Percentiles rank a stretch among this genome's conserved stretches.
Evolutionary conservation across 495 filamentous ascomycete genomes (phyloP).

Genomic region (Baudoinia panamericana): DNA sequence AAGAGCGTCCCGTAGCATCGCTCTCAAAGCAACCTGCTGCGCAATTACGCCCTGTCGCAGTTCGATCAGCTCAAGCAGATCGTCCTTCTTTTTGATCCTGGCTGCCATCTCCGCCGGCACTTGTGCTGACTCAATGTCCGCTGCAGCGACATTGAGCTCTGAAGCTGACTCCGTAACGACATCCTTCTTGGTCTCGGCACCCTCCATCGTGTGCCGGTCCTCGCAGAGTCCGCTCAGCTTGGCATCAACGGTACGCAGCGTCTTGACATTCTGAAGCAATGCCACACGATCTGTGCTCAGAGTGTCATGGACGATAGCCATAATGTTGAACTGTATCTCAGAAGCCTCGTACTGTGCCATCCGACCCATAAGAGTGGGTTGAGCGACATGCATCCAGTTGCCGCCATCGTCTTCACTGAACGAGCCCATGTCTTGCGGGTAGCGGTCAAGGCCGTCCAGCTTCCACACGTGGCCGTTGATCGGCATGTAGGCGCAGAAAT

Average conservation of each 20-base stretch:
- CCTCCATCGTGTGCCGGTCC: slow-evolving; percentile 23
- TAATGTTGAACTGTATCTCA: slow-evolving; percentile 45
- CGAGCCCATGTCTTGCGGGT: slow-evolving; percentile 59
- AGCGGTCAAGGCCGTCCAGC: slow-evolving; percentile 70
- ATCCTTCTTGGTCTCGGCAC: slow-evolving; percentile 10
- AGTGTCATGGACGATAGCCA: slow-evolving; percentile 43
- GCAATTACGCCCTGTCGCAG: slow-evolving; percentile 10
- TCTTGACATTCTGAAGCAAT: slow-evolving; percentile 37
- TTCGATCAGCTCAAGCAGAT: slow-evolving; percentile 26
- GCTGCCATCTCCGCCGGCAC: neutral
- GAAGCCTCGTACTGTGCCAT: slow-evolving; percentile 42
- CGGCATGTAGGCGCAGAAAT: slow-evolving; percentile 86
- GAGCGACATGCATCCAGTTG: slow-evolving; percentile 36
- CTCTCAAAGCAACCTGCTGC: slow-evolving; percentile 15
- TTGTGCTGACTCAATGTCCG: slow-evolving; percentile 7
- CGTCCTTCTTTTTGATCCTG: slow-evolving; percentile 11
- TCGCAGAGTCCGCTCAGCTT: slow-evolving; percentile 25
- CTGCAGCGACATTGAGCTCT: slow-evolving; percentile 9
- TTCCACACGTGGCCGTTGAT: slow-evolving; percentile 66
- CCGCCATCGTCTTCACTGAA: slow-evolving; percentile 24
- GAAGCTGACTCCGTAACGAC: neutral
- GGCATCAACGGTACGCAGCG: slow-evolving; percentile 28
- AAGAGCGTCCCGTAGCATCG: slow-evolving; percentile 12
- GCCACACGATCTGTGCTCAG: slow-evolving; percentile 30
- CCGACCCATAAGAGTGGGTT: slow-evolving; percentile 34